Evolutionary conservation across 805 yeast genomes (phyloP).

Genomic region (Saccharomycopsis lassenensis): DNA sequence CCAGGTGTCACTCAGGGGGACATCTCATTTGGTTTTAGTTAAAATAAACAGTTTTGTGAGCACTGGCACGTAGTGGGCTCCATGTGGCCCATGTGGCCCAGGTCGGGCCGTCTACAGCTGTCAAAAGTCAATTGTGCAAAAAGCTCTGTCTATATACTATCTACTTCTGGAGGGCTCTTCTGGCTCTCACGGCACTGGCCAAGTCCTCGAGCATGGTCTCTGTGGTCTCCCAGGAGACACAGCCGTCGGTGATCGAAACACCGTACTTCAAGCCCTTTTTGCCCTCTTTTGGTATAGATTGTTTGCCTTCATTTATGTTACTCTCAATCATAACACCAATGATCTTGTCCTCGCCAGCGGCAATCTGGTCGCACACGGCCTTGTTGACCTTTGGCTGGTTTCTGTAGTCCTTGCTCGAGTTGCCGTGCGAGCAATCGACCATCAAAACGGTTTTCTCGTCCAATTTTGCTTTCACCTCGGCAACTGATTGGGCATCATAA

Average conservation of each 20-base stretch:
- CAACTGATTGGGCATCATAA: constrained; percentile 66
- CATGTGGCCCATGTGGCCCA: no score
- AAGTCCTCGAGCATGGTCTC: constrained; percentile 57
- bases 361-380: constrained; percentile 66
- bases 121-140: no score
- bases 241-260: constrained; percentile 94
- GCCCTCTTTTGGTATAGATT: constrained; percentile 76
- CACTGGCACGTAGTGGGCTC: no score
- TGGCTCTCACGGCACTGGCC: constrained; percentile 68
- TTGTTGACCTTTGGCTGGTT: constrained; percentile 89
- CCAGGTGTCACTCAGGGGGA: no score
- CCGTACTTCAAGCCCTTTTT: constrained; percentile 76
- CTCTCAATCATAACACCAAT: constrained; percentile 97
- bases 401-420: constrained; percentile 79
- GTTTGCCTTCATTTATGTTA: constrained; percentile 86
- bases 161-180: constrained; percentile 42
- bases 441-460: constrained; percentile 38
- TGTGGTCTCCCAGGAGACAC: constrained; percentile 86
- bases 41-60: constrained; percentile 1
- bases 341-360: constrained; percentile 60
- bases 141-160: no score
- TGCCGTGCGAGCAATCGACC: constrained; percentile 98
- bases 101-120: no score
- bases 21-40: no score
- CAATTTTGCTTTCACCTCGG: constrained; percentile 37